Base-by-base conservation (phyloP, 78 protist species). In the Dictyostelium purpureum region DNA sequence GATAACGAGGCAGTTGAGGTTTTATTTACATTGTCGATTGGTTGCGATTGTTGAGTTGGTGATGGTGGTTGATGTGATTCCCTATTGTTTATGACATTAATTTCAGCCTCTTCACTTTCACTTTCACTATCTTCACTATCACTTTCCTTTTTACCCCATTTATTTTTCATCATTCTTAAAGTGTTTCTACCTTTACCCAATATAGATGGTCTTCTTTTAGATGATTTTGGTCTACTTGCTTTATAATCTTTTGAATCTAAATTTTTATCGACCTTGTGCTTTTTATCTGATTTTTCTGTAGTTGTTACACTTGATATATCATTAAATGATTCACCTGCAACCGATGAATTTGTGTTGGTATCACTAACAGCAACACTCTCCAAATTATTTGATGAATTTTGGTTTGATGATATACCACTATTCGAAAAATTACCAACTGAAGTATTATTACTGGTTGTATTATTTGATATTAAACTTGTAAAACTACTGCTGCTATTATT, bases 151-250 rank as follows among this genome's bases (percentile, higher is more conserved):
- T 69, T 35, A 69, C 76, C 56, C 47, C 76, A 38, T 67, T 85
- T 85, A 77, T 42, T 74, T 47, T 65, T 70, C 75, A 85, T 47
- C 6, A 59, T 6, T 85, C 82, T 52, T 14, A 85, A 31, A 21
- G 92, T 85, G 18, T 85, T 85, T 56, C 35, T 70, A 45, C 92
- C 92, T 35, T 66, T 40, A 31, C 82, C 82, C n/a, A 70, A 42
- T 1, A 85, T 59, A 14, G 82, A 73, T 7, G 92, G 82, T 85
- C 83, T 52, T 61, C 92, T 70, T n/a, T 73, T 70, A 38, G 26
- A 12, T 21, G 90, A 82, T 59, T 85, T 85, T 85, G 92, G 92
- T 85, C 92, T 69, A 7, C 52, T 6, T 11, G n/a, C 21, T 69
- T 69, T 69, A 69, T 69, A 69, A 40, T 69, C 47, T 69, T 69